Evolutionary conservation across 169 alveolate species (phyloP).

Genomic region (Besnoitia besnoiti): DNA sequence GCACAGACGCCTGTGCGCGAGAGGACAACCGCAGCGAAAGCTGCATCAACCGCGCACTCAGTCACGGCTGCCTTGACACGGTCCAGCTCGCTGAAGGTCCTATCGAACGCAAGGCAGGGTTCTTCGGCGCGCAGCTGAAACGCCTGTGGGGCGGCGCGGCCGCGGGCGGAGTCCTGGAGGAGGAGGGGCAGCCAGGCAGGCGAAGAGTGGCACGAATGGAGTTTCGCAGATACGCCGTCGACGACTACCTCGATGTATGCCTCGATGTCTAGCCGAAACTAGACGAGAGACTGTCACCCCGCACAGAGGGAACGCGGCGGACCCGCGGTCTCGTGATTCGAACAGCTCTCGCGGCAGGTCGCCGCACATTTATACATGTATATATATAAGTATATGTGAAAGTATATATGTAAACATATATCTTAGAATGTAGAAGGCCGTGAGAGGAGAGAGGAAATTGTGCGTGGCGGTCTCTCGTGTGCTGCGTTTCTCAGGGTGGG

Average conservation of each 20-base stretch:
- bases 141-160: neutral
- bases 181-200: neutral
- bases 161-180: neutral
- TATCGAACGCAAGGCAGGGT: neutral
- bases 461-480: no score
- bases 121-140: no score
- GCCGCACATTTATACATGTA: no score
- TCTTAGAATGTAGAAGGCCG: no score
- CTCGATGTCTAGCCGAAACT: constrained; percentile 30
- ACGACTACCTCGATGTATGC: constrained; percentile 11
- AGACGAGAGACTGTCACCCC: no score
- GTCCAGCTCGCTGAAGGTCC: neutral
- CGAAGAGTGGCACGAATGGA: constrained; percentile 18
- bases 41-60: constrained; percentile 1
- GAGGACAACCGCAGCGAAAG: neutral
- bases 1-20: neutral
- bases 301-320: no score
- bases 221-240: constrained; percentile 36
- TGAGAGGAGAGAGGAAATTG: no score
- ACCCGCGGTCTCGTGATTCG: no score
- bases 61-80: neutral
- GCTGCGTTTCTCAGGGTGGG: no score
- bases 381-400: no score
- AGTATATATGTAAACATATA: no score
- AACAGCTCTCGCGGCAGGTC: no score